Conservation (phyloP, 805 yeast species). For the Zygoascus biomembranicola region DNA sequence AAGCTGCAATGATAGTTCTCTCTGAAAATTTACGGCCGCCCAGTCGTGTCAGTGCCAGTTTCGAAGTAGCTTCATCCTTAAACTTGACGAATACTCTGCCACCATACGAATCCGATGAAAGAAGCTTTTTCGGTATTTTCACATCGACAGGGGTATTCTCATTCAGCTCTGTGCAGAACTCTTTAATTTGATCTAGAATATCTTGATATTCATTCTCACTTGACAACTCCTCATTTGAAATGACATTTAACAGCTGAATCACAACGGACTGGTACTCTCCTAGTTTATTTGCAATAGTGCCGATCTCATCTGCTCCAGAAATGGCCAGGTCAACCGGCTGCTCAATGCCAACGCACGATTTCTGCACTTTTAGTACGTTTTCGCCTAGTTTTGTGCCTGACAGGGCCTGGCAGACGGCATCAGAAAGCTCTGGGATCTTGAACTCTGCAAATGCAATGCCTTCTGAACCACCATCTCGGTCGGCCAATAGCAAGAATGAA, state of each 20-base stretch:
- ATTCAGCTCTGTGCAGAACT: constrained; percentile 46
- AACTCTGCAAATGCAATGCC: constrained; percentile 55
- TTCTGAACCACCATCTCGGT: constrained; percentile 39
- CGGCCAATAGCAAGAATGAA: constrained; percentile 35
- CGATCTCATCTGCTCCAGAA: constrained; percentile 26
- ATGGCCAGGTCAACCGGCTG: constrained; percentile 18
- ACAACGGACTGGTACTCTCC: constrained; percentile 31
- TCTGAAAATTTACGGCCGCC: constrained; percentile 64
- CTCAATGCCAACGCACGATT: constrained; percentile 29
- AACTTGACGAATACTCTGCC: constrained; percentile 72
- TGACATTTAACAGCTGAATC: constrained; percentile 56
- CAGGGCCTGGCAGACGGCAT: constrained; percentile 28
- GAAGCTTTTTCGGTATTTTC: constrained; percentile 41
- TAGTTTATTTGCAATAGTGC: constrained; percentile 19
- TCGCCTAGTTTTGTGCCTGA: constrained; percentile 32
- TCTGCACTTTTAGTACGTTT: constrained; percentile 29
- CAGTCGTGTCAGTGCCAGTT: constrained; percentile 45
- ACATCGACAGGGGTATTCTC: constrained; percentile 37
- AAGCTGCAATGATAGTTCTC: constrained; percentile 60
- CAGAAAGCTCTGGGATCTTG: constrained; percentile 19
- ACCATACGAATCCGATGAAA: constrained; percentile 26
- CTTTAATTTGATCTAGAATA: constrained; percentile 43
- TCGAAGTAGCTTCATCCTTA: constrained; percentile 41
- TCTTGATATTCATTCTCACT: constrained; percentile 42
- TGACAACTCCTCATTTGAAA: constrained; percentile 55